phyloP scores from a whole-genome alignment of 768 basidiomycete species.

The Pleurotus eryngii region DNA sequence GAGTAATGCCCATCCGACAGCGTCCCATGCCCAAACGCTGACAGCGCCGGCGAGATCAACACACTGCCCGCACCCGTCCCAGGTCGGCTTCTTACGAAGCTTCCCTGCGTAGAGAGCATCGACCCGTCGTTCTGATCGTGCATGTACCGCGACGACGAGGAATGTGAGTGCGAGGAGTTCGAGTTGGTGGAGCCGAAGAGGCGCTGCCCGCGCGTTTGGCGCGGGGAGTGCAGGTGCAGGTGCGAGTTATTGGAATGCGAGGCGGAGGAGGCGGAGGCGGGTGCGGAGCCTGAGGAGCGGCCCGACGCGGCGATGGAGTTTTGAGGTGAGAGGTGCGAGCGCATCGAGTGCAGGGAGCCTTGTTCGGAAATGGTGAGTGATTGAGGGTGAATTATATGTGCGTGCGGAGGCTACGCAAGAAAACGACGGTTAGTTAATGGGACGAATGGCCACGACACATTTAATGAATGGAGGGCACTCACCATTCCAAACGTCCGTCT shows the following conservation, averaged over 20 bases:
- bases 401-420: constrained; percentile 28
- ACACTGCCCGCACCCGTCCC: constrained; percentile 15
- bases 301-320: constrained; percentile 19
- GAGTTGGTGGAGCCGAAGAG: constrained; percentile 41
- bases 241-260: background rate
- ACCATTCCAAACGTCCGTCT: constrained; percentile 65
- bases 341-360: constrained; percentile 64
- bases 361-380: constrained; percentile 49
- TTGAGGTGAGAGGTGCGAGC: constrained; percentile 48
- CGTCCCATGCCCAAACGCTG: constrained; percentile 40
- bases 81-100: constrained; percentile 47
- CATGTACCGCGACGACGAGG: constrained; percentile 34
- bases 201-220: no score
- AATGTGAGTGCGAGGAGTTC: constrained; percentile 51
- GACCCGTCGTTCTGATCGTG: constrained; percentile 31
- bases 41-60: constrained; percentile 45
- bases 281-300: constrained; percentile 52
- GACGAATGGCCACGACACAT: background rate
- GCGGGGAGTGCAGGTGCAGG: background rate
- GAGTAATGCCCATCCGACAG: constrained; percentile 18
- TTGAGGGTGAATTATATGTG: constrained; percentile 37
- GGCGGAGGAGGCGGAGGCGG: constrained; percentile 35
- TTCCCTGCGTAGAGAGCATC: constrained; percentile 46
- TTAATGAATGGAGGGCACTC: constrained; percentile 23
- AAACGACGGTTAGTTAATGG: background rate